Evolutionary conservation across 805 yeast species (phyloP), one percentile per base, ranked within the genome.

Genomic region (Lachancea lanzarotensis): DNA sequence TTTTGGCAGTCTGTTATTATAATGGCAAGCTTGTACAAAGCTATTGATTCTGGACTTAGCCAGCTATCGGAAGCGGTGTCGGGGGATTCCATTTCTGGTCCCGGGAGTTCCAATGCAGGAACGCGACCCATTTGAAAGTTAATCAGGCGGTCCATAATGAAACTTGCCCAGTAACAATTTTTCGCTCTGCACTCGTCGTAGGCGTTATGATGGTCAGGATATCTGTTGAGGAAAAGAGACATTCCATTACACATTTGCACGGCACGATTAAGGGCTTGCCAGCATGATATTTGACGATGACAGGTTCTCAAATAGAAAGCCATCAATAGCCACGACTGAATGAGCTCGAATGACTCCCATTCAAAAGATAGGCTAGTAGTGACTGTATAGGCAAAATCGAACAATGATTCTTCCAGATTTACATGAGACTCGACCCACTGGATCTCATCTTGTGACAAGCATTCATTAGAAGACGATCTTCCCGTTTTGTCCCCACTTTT

Each of bases 141-240:
- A 47, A 76, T 57, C 13, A 78, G 47, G 47, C 79, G 66, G 52
- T 80, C 86, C 63, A 75, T 64, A 1, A 76, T 69, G 52, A 72
- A 80, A 5, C 74, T 75, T 17, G 71, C 50, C 79, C 81, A 79
- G 54, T 75, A 80, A 1, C 79, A 69, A 40, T 82, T 64, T 51
- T 66, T 66, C 1, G 76, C 71, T 53, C 79, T 78, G 11, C 69
- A 46, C 16, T 52, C 55, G 49, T 77, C 81, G 54, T 50, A 68
- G 39, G 36, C 57, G 33, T 49, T 25, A 34, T 57, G 58, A 2
- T 43, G 38, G 35, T 46, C 46, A 2, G 67, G 68, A 15, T 58
- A 52, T 29, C 53, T 36, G 35, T 65, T 63, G 38, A 65, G 48
- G 45, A 68, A 65, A 30, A 74, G 46, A 6, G 73, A 67, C 77